phyloP scores from a whole-genome alignment of 164 flowering plant species.

The Cinnamomum chago region DNA sequence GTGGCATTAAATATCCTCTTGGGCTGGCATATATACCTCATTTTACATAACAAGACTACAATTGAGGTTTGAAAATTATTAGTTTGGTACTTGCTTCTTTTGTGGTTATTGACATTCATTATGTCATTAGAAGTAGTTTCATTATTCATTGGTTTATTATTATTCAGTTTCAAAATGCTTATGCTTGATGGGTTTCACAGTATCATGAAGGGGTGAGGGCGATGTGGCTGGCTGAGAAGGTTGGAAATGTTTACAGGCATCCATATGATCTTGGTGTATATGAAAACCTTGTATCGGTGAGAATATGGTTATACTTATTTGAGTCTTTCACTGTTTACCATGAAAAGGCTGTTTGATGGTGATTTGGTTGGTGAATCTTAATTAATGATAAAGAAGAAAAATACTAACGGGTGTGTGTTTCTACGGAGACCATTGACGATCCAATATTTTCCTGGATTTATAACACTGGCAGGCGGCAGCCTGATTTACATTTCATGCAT shows the following conservation, averaged over 20 bases:
- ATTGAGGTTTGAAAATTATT: conserved; percentile 60
- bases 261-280: conserved; percentile 82
- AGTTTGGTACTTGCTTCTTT: no score
- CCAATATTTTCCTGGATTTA: no score
- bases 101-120: no score
- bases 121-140: no score
- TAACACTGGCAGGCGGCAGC: no score
- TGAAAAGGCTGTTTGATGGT: background rate
- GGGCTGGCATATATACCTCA: conserved; percentile 84
- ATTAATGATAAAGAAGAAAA: no score
- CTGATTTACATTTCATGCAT: no score
- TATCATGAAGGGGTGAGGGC: conserved; percentile 99
- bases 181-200: conserved; percentile 32
- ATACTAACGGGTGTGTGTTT: no score
- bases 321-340: background rate
- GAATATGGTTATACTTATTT: conserved; percentile 8
- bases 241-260: conserved; percentile 66
- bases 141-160: no score
- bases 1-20: conserved; percentile 63
- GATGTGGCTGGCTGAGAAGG: conserved; percentile 91
- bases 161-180: background rate
- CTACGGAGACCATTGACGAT: no score
- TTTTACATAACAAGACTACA: conserved; percentile 79
- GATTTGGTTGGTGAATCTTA: background rate
- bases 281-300: conserved; percentile 74